phyloP scores from a whole-genome alignment of 805 yeast species.

The Monosporozyma siamensis region DNA sequence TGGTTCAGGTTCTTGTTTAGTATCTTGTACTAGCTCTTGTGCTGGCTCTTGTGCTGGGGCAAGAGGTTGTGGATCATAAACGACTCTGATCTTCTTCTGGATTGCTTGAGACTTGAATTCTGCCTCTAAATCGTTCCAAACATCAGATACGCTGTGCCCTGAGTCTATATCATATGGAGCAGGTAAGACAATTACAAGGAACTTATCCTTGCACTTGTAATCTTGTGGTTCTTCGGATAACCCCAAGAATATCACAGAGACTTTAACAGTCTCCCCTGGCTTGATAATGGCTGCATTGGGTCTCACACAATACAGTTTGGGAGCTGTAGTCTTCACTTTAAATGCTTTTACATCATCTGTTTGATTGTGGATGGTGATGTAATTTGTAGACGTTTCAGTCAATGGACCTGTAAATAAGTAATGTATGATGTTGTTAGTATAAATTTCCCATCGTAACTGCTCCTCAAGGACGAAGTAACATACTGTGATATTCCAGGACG shows the following conservation, averaged over 20 bases:
- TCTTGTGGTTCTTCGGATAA: conserved; percentile 69
- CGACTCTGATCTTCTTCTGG: conserved; percentile 58
- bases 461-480: too few relatives aligned
- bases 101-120: conserved; percentile 43
- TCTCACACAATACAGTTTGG: conserved; percentile 88
- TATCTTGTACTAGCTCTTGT: too few relatives aligned
- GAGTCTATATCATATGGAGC: conserved; percentile 50
- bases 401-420: conserved; percentile 51
- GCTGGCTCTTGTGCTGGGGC: too few relatives aligned
- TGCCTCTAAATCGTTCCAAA: conserved; percentile 65
- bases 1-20: too few relatives aligned
- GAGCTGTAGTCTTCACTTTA: conserved; percentile 97
- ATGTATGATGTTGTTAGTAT: conserved; percentile 1
- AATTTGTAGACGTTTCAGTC: conserved; percentile 57
- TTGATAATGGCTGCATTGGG: conserved; percentile 79
- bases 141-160: conserved; percentile 50
- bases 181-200: conserved; percentile 78
- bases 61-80: conserved; percentile 34
- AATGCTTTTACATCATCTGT: conserved; percentile 60
- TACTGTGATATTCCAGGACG: conserved; percentile 66
- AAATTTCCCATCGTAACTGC: too few relatives aligned
- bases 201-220: conserved; percentile 82
- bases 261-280: conserved; percentile 64
- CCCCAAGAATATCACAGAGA: conserved; percentile 80
- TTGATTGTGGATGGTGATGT: conserved; percentile 43